Evolutionary conservation across 1,284 basidiomycete species (phyloP), one percentile per base, ranked within the genome.

Genomic region (Anthracocystis setariae): DNA sequence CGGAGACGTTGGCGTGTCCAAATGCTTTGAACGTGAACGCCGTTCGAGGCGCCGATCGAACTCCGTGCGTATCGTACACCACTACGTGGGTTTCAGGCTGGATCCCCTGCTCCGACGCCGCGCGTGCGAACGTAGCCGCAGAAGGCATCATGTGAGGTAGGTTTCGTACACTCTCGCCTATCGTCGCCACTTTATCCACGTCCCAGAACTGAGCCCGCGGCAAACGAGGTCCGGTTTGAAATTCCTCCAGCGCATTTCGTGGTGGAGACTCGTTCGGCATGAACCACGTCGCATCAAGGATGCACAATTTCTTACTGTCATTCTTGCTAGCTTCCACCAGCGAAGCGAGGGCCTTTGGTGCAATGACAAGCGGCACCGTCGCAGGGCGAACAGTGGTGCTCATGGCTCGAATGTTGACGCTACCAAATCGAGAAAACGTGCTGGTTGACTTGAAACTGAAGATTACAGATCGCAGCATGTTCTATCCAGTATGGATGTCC

Each of bases 121-220:
- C 90, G 56, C 88, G 85, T 17, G 90, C 89, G 83, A 98, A 98
- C n/a, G 85, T 84, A 39, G 87, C 85, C 27, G 85, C 85, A 18
- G 86, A 84, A 4, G 95, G 95, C 87, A 98, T 90, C 94, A 98
- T 98, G 84, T 98, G 94, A 76, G 91, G 91, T 18, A 98, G 85
- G 38, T 76, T 63, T 24, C 74, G 50, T 13, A 73, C 71, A 23
- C 66, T 61, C 21, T 70, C 76, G 21, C 78, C 62, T 64, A 62
- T 53, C n/a, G 76, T 67, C 12, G 86, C 85, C 15, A 86, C 81
- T 47, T 88, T 86, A 83, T 95, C 94, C 35, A 97, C 86, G 82
- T 96, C 90, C 76, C 94, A 87, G 78, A 90, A 92, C 27, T 87
- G 88, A 0, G 93, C 89, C 7, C 87, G 86, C 5, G 90, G 91